Evolutionary conservation across 2,329 filamentous ascomycete genomes (phyloP).

Genomic region (Fusarium haematococcum): DNA sequence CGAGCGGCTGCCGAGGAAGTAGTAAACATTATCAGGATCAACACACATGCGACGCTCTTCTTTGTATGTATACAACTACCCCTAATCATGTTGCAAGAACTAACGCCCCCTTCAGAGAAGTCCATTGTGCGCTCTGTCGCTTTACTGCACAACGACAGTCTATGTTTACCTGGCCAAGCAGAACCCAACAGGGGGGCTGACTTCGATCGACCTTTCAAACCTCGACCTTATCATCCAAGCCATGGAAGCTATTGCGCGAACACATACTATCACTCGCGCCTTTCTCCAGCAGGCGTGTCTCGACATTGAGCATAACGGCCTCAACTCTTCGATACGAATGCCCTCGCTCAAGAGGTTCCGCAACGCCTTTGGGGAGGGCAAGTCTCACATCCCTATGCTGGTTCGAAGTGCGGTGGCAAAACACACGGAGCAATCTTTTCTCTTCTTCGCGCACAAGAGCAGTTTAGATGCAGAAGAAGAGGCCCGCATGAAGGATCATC

Average conservation of each 20-base stretch:
- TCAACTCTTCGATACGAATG: conserved; percentile 52
- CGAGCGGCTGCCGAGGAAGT: conserved; percentile 87
- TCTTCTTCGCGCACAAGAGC: conserved; percentile 43
- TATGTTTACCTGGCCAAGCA: conserved; percentile 84
- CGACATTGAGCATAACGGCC: conserved; percentile 74
- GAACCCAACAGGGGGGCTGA: conserved; percentile 69
- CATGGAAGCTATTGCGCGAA: conserved; percentile 80
- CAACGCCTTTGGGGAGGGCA: conserved; percentile 43
- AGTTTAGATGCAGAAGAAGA: conserved; percentile 14
- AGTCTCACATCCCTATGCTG: conserved; percentile 61
- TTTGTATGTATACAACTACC: conserved; percentile 64
- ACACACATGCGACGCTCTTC: conserved; percentile 75
- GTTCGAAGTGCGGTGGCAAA: conserved; percentile 58
- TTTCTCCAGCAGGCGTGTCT: conserved; percentile 87
- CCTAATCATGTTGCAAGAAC: background rate
- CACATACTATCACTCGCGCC: conserved; percentile 81
- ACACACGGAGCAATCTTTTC: conserved; percentile 54
- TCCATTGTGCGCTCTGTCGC: conserved; percentile 72
- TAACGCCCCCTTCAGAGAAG: conserved; percentile 45
- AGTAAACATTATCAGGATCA: conserved; percentile 83
- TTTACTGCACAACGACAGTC: conserved; percentile 87
- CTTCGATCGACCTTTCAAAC: conserved; percentile 57
- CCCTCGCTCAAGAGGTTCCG: conserved; percentile 51
- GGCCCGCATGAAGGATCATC: background rate
- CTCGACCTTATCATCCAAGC: conserved; percentile 83